Percentiles rank a stretch among this genome's conserved stretches.
phyloP scores from a whole-genome alignment of 116 monocot species.

The Cymodocea nodosa region DNA sequence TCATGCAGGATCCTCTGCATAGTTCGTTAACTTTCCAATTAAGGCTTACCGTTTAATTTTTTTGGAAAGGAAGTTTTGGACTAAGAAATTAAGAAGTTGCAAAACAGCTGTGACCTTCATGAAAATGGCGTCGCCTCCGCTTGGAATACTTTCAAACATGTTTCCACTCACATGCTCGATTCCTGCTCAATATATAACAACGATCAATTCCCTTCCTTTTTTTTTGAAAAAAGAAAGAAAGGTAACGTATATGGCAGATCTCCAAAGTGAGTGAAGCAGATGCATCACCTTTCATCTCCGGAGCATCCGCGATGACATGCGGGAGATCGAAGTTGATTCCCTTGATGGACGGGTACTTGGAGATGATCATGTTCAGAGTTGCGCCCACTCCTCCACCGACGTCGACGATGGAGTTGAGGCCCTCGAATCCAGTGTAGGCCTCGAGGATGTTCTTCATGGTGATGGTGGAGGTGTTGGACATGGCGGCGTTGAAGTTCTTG shows the following conservation, averaged over 20 bases:
- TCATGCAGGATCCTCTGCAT: slow-evolving; percentile 2
- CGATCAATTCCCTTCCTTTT: too few species aligned
- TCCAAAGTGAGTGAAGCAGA: too few species aligned
- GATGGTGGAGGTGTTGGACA: slow-evolving; percentile 20
- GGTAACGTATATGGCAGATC: too few species aligned
- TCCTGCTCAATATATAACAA: neutral
- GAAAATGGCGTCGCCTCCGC: slow-evolving; percentile 18
- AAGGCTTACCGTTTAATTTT: too few species aligned
- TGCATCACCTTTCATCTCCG: neutral
- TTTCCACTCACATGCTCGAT: slow-evolving; percentile 14
- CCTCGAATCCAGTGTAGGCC: slow-evolving; percentile 13
- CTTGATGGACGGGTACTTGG: slow-evolving; percentile 8
- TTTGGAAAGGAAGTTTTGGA: too few species aligned
- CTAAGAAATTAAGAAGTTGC: too few species aligned
- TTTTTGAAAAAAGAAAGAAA: too few species aligned
- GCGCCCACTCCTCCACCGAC: neutral
- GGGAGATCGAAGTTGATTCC: slow-evolving; percentile 22
- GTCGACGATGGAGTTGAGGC: slow-evolving; percentile 2
- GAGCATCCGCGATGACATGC: slow-evolving; percentile 14
- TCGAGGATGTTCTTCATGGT: slow-evolving; percentile 17
- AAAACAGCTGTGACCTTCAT: slow-evolving; percentile 20
- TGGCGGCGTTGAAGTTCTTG: slow-evolving; percentile 19
- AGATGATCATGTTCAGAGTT: slow-evolving; percentile 14
- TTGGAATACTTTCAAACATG: neutral
- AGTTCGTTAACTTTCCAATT: too few species aligned